Conservation (phyloP, 148 eudicot species). For the Pharnaceum exiguum region DNA sequence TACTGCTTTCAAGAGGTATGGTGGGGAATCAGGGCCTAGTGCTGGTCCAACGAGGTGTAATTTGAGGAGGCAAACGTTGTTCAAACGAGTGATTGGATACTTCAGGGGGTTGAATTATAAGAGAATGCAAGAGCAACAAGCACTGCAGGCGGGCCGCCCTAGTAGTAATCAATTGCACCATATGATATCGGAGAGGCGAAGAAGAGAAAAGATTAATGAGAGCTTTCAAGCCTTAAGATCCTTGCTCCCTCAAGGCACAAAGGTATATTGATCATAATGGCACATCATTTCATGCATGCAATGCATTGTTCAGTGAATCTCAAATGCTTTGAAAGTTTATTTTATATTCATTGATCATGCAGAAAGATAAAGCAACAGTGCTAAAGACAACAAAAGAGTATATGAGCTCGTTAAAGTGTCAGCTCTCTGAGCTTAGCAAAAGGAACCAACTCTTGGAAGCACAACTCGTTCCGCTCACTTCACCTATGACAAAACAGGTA, state of each 20-base stretch:
- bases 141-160: slow-evolving; percentile 36
- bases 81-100: slow-evolving; percentile 39
- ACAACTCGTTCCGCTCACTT: slow-evolving; percentile 12
- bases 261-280: slow-evolving; percentile 41
- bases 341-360: neutral
- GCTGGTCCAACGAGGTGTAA: neutral
- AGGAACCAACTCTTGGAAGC: slow-evolving; percentile 44
- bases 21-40: neutral
- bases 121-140: slow-evolving; percentile 25
- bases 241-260: slow-evolving; percentile 79
- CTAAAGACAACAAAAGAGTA: slow-evolving; percentile 55
- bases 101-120: slow-evolving; percentile 33
- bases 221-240: slow-evolving; percentile 74
- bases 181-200: slow-evolving; percentile 72
- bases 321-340: neutral
- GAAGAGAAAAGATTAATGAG: slow-evolving; percentile 83
- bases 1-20: slow-evolving; percentile 52
- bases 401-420: slow-evolving; percentile 49
- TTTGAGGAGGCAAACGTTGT: slow-evolving; percentile 34
- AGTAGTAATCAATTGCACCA: slow-evolving; percentile 59
- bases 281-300: neutral
- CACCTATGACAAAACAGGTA: neutral
- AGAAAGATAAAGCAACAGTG: slow-evolving; percentile 90
- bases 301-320: neutral
- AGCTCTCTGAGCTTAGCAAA: slow-evolving; percentile 44